Base-by-base conservation (phyloP, 2,329 filamentous ascomycete species). In the Fusarium sp. region DNA sequence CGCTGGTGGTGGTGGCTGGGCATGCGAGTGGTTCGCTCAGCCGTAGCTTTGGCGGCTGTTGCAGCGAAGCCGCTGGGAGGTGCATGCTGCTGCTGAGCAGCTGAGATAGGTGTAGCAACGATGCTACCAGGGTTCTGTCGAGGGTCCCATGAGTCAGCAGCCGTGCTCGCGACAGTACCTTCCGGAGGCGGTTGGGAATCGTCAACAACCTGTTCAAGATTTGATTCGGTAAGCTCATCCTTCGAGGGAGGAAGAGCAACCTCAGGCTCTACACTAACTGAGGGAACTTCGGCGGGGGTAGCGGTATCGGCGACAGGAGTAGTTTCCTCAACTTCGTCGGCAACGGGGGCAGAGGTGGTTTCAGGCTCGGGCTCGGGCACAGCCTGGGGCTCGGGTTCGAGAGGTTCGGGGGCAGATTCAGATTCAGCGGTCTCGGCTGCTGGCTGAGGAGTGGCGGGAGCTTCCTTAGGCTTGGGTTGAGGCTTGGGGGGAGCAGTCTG, bases 181-280 rank as follows among this genome's bases (percentile, higher is more conserved):
- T 92, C 95, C 45, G 90, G 86, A 20, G 90, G 88, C 39, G 93
- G 91, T 57, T 88, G 83, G 42, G 95, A 97, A 56, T 85, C 86
- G 80, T 97, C 94, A 68, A 89, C 91, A 71, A 98, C 86, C 80
- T 95, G 92, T 78, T 97, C 94, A 58, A 98, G 90, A 80, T 98
- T 98, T 72, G 90, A 91, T 81, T 95, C 90, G 26, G 95, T 98
- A 69, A 98, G 86, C 74, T 94, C 89, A 77, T 94, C 93, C 80
- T 91, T 90, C 23, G 92, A 87, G 17, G 92, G 90, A 46, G 86
- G 85, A 44, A 95, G 79, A 46, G 85, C 82, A 49, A 85, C 55
- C 38, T 73, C 70, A 23, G 70, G 64, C 56, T 73, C 82, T 52
- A 85, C 51, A 45, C 15, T 46, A 45, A 66, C 61, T 23, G 64